Percentiles rank a stretch among this genome's conserved stretches.
Conservation (phyloP, 2,329 filamentous ascomycete species). For the Diaporthe destruens region DNA sequence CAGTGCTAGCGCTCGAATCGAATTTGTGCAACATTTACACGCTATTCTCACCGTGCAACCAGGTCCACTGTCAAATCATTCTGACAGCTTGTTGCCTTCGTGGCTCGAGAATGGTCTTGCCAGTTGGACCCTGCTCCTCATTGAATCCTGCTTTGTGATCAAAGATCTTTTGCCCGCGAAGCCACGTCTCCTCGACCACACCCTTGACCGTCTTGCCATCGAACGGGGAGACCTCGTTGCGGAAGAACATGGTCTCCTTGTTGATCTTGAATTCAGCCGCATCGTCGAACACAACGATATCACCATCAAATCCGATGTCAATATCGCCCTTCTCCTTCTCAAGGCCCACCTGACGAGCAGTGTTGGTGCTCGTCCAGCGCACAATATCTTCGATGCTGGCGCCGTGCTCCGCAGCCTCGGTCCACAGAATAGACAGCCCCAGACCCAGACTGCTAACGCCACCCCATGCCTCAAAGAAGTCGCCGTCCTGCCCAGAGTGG, state of each 20-base stretch:
- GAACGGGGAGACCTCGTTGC: conserved; percentile 92
- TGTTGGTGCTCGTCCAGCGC: conserved; percentile 86
- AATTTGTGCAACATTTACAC: neutral
- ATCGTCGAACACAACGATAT: conserved; percentile 93
- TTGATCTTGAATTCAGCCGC: conserved; percentile 80
- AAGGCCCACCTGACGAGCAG: conserved; percentile 88
- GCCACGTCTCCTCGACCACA: conserved; percentile 86
- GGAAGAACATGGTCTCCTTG: conserved; percentile 88
- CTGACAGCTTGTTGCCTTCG: neutral
- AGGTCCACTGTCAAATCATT: neutral
- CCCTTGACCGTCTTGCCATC: conserved; percentile 83
- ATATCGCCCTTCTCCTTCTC: conserved; percentile 84
- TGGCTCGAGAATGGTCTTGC: neutral
- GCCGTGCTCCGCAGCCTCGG: conserved; percentile 70
- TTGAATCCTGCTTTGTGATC: conserved; percentile 48
- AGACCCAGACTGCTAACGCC: conserved; percentile 96
- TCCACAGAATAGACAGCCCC: conserved; percentile 91
- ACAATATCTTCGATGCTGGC: conserved; percentile 81
- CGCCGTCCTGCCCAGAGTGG: conserved; percentile 56
- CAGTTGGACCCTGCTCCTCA: neutral
- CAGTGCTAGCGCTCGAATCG: neutral
- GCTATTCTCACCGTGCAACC: neutral
- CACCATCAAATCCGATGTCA: conserved; percentile 84
- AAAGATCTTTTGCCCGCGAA: conserved; percentile 81
- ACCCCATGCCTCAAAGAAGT: conserved; percentile 97